These are phyloP conservation scores for Leishmania aethiopica DNA, from an alignment of 208 protist genomes.

Conservation along the genomic window DNA sequence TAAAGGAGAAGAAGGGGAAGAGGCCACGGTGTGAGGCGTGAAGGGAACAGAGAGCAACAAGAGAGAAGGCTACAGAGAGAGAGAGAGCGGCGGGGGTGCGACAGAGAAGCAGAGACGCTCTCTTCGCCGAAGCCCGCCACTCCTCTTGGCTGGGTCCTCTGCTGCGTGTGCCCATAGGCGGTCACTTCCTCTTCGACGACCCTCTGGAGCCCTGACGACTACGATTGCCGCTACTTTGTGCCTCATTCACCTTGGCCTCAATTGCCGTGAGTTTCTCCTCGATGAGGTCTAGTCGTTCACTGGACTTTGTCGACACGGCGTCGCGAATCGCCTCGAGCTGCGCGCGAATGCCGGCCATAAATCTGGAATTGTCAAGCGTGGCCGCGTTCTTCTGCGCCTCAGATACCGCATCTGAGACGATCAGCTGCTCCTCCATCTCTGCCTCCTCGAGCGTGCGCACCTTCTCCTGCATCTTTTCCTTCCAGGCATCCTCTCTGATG, in stretches of 20 bases:
- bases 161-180: neutral
- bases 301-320: constrained; percentile 55
- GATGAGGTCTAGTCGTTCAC: constrained; percentile 66
- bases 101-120: neutral
- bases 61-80: neutral
- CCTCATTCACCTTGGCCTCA: constrained; percentile 73
- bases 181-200: constrained; percentile 39
- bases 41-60: neutral
- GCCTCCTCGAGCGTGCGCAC: constrained; percentile 59
- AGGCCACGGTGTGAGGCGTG: neutral
- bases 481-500: constrained; percentile 61
- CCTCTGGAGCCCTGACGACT: constrained; percentile 27
- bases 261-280: constrained; percentile 74
- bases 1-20: neutral
- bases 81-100: neutral
- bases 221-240: constrained; percentile 19
- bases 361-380: constrained; percentile 56
- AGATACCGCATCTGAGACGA: constrained; percentile 45
- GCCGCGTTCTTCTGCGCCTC: constrained; percentile 42
- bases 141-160: neutral
- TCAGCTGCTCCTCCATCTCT: constrained; percentile 44
- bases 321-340: constrained; percentile 80
- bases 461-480: constrained; percentile 67
- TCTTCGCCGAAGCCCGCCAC: neutral
- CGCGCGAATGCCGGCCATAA: constrained; percentile 73